Percentiles rank a stretch among this genome's conserved stretches.
Evolutionary conservation across 1,284 basidiomycete genomes (phyloP).

Genomic region (Trametes versicolor): DNA sequence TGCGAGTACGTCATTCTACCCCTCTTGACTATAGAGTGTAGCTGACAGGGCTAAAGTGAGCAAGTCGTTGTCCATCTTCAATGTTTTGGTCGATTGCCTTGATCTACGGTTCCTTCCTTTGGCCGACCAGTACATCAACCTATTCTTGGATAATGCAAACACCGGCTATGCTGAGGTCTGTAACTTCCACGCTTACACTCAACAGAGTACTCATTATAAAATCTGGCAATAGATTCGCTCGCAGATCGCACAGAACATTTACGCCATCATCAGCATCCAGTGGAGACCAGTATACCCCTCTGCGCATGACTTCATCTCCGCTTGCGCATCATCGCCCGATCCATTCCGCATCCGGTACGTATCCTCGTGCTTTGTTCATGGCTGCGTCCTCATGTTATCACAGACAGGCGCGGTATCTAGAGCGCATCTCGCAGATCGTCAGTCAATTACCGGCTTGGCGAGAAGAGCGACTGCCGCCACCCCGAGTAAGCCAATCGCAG

Average conservation of each 20-base stretch:
- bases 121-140: constrained; percentile 72
- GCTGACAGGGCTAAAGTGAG: constrained; percentile 58
- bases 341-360: constrained; percentile 70
- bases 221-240: constrained; percentile 65
- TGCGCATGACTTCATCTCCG: constrained; percentile 68
- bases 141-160: constrained; percentile 81
- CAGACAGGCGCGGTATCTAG: constrained; percentile 68
- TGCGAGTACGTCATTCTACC: constrained; percentile 59
- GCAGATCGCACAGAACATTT: constrained; percentile 76
- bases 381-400: neutral
- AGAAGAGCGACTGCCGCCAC: constrained; percentile 83
- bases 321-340: constrained; percentile 69
- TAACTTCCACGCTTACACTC: constrained; percentile 3
- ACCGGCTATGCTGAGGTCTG: constrained; percentile 87
- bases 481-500: constrained; percentile 81
- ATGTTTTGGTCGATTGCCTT: constrained; percentile 66
- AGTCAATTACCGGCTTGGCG: constrained; percentile 72
- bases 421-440: constrained; percentile 64
- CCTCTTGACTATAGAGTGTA: constrained; percentile 15
- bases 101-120: constrained; percentile 73
- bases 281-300: constrained; percentile 85
- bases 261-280: constrained; percentile 66
- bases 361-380: constrained; percentile 6
- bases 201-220: constrained; percentile 15
- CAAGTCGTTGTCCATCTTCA: constrained; percentile 71